These are phyloP conservation scores for Bryopsis sp. DNA, from an alignment of 139 green algal species.

Conservation along the genomic window DNA sequence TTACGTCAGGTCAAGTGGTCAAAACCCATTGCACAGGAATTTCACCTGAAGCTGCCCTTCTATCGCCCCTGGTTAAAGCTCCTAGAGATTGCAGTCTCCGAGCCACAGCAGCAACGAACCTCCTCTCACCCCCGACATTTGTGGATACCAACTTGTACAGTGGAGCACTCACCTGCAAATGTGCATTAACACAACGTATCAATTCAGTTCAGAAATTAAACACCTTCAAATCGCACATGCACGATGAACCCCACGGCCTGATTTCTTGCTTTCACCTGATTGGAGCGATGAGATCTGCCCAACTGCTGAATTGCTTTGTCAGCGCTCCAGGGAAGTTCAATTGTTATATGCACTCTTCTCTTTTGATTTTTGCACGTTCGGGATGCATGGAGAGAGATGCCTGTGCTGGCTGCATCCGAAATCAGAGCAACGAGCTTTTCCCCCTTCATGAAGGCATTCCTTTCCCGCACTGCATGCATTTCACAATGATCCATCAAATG, in stretches of 20 bases:
- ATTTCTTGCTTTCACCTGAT: no score
- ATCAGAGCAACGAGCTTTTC: conserved; percentile 90
- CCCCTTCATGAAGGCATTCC: conserved; percentile 70
- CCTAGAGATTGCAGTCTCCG: conserved; percentile 77
- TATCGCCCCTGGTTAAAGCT: conserved; percentile 79
- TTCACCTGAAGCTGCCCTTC: conserved; percentile 64
- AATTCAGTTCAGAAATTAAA: no score
- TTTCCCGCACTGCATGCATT: no score
- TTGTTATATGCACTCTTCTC: conserved; percentile 71
- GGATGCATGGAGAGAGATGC: conserved; percentile 67
- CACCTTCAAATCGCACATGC: no score
- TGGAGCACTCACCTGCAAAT: conserved; percentile 32
- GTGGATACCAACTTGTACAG: conserved; percentile 65
- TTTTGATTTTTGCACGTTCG: conserved; percentile 31
- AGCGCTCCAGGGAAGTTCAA: conserved; percentile 83
- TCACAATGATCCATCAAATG: no score
- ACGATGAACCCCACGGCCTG: no score
- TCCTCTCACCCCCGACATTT: conserved; percentile 69
- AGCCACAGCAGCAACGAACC: conserved; percentile 79
- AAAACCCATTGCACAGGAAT: no score
- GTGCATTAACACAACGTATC: no score
- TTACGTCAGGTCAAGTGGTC: no score
- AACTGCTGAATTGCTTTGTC: conserved; percentile 94
- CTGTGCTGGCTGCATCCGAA: conserved; percentile 71
- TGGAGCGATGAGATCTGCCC: conserved; percentile 55